Evolutionary conservation across 148 eudicot species (phyloP), one percentile per base, ranked within the genome.

Genomic region (Chenopodium album): DNA sequence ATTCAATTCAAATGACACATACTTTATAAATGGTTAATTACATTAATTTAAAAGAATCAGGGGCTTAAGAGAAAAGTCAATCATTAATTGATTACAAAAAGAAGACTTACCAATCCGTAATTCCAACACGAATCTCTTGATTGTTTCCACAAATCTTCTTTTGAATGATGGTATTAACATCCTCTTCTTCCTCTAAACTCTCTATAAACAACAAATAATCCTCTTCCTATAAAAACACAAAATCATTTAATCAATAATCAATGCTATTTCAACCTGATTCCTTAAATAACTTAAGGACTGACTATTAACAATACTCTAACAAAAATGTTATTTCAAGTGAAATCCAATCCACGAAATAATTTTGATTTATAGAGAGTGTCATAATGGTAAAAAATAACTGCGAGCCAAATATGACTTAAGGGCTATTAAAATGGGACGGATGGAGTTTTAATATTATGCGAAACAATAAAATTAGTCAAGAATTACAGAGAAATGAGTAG

Each of bases 21-120:
- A 41, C 8, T 41, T 41, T 41, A 4, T 41, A 7, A 41, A 41
- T 37, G 44, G 7, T 5, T 37, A 37, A 37, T 37, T 37, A 37
- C 44, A 37, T 37, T 37, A 37, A 37, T 37, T 48, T 2, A 50
- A 50, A 54, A 46, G 46, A n/a, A 50, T 47, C 0, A 67, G 14
- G 37, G 7, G 20, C 3, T 9, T 32, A 64, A 16, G 12, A n/a
- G 48, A 9, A 8, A 26, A 34, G 3, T 4, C 7, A 22, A 4
- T 1, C 0, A 71, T 34, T 14, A 64, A 3, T 1, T 3, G 23
- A 11, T 1, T 12, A 59, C 10, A 59, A 16, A 41, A 29, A 60
- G 19, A 28, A 19, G 54, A 75, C 88, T 76, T 32, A 93, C 97
- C 97, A 93, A 79, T 93, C 92, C 78, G 88, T 92, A 63, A 92